Evolutionary conservation across 2,329 filamentous ascomycete species (phyloP).

Genomic region (Colletotrichum orchidophilum): DNA sequence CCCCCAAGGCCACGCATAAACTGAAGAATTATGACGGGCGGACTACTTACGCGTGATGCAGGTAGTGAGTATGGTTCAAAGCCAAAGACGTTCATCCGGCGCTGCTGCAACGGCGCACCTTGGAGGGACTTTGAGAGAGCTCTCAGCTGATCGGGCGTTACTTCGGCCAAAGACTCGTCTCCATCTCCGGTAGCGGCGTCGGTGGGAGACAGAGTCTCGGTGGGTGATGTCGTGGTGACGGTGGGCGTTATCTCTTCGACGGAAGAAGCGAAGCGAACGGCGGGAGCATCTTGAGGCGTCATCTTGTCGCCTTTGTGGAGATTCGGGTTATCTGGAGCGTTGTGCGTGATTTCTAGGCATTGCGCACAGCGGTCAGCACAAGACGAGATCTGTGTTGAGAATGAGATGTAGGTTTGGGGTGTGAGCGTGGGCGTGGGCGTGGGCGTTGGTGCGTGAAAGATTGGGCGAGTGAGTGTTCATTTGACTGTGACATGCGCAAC

Average conservation of each 20-base stretch:
- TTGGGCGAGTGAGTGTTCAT: constrained; percentile 6
- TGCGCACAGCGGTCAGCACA: constrained; percentile 32
- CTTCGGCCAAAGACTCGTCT: constrained; percentile 47
- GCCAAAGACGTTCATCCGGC: constrained; percentile 84
- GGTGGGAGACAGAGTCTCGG: constrained; percentile 36
- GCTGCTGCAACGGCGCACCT: constrained; percentile 80
- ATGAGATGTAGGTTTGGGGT: neutral
- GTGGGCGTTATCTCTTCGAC: constrained; percentile 71
- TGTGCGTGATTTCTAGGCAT: constrained; percentile 28
- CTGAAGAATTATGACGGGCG: neutral
- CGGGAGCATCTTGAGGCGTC: constrained; percentile 47
- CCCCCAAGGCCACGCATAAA: constrained; percentile 5
- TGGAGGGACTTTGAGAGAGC: constrained; percentile 78
- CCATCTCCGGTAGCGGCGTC: constrained; percentile 37
- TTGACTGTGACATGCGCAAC: constrained; percentile 33
- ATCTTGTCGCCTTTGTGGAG: constrained; percentile 36
- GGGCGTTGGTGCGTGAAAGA: neutral
- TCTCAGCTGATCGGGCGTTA: constrained; percentile 71
- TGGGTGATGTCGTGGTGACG: constrained; percentile 52
- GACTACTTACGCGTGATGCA: constrained; percentile 76
- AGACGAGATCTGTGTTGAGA: neutral
- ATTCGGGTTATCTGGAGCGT: constrained; percentile 18
- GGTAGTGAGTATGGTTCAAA: constrained; percentile 94
- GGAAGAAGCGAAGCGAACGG: constrained; percentile 77
- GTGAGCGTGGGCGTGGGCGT: neutral